Percentiles rank a stretch among this genome's conserved stretches.
phyloP scores from a whole-genome alignment of 2,329 filamentous ascomycete genomes.

The Xenoacremonium recifei region DNA sequence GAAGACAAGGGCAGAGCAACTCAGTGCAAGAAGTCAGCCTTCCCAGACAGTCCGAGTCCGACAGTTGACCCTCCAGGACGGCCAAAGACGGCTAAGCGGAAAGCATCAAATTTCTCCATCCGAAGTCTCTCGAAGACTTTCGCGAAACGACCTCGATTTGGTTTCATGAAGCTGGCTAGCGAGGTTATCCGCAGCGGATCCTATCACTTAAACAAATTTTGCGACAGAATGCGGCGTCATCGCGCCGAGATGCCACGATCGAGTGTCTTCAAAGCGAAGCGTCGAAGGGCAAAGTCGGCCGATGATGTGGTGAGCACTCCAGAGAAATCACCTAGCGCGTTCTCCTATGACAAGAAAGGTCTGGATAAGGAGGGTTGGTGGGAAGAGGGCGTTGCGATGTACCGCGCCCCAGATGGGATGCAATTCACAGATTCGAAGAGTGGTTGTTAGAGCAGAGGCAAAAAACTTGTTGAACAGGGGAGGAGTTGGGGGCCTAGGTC shows the following conservation, averaged over 20 bases:
- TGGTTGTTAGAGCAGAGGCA: neutral
- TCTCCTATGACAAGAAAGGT: slow-evolving; percentile 22
- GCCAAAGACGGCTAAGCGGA: slow-evolving; percentile 27
- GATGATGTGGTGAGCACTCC: slow-evolving; percentile 24
- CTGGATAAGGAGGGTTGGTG: slow-evolving; percentile 33
- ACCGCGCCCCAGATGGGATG: slow-evolving; percentile 32
- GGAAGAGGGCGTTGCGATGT: slow-evolving; percentile 33
- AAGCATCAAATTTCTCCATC: slow-evolving; percentile 30
- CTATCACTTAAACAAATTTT: slow-evolving; percentile 24
- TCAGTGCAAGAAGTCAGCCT: slow-evolving; percentile 22
- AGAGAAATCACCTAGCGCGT: slow-evolving; percentile 21
- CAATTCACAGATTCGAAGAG: slow-evolving; percentile 19
- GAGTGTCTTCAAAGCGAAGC: slow-evolving; percentile 27
- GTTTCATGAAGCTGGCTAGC: slow-evolving; percentile 29
- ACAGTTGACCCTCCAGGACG: slow-evolving; percentile 6
- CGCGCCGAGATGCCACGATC: slow-evolving; percentile 25
- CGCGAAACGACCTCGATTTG: slow-evolving; percentile 24
- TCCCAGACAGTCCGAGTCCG: slow-evolving; percentile 14
- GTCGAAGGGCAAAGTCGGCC: slow-evolving; percentile 21
- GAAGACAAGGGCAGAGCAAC: slow-evolving; percentile 11
- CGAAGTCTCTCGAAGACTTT: slow-evolving; percentile 25
- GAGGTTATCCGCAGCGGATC: slow-evolving; percentile 25
- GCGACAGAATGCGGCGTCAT: slow-evolving; percentile 24
- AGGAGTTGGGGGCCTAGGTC: neutral
- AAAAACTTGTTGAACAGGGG: neutral